These are phyloP conservation scores for Alternaria viburni DNA, from an alignment of 2,329 filamentous ascomycete species.

Conservation along the genomic window DNA sequence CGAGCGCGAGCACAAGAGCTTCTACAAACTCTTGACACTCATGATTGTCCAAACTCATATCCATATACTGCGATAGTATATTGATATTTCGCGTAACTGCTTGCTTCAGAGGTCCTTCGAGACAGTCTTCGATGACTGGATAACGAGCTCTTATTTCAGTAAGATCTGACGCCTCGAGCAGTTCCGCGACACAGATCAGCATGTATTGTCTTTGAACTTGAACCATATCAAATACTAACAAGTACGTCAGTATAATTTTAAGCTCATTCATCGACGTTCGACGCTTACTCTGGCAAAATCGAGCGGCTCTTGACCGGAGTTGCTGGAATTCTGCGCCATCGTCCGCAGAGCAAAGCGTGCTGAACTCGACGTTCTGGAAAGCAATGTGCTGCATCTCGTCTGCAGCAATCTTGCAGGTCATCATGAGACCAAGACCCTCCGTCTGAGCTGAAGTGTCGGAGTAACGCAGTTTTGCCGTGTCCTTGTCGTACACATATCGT, in stretches of 20 bases:
- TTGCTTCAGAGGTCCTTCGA: not conserved
- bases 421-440: not conserved
- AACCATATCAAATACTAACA: not conserved
- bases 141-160: not conserved
- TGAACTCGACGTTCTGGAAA: not conserved
- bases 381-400: not conserved
- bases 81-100: not conserved
- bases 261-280: not conserved
- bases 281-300: not conserved
- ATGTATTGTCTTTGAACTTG: not conserved
- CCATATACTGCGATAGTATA: no score
- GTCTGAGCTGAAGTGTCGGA: not conserved
- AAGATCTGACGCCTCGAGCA: not conserved
- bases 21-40: not conserved
- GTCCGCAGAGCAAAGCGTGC: not conserved
- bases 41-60: not conserved
- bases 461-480: not conserved
- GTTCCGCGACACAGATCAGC: not conserved
- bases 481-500: not conserved
- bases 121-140: not conserved
- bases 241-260: not conserved
- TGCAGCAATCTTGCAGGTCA: not conserved
- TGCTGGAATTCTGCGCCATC: not conserved
- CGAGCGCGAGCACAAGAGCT: not conserved
- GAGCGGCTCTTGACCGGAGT: not conserved